Evolutionary conservation across 2,329 filamentous ascomycete species (phyloP), one percentile per base, ranked within the genome.

Genomic region (Neofusicoccum sp.): DNA sequence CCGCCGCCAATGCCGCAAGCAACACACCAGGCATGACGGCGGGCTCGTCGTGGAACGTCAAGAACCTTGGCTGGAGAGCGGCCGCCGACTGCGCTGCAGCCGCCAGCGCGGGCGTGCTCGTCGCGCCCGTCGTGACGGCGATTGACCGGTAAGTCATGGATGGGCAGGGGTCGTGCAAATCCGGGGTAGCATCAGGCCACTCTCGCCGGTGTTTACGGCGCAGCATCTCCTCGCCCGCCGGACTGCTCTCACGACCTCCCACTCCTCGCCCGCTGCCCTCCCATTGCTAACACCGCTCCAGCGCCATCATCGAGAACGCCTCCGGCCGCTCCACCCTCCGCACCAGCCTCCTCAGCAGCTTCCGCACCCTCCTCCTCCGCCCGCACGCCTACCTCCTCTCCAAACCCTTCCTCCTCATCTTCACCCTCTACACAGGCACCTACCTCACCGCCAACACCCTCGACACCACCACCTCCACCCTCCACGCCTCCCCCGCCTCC

Each of bases 401-500:
- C 56, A 86, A 85, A 64, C 89, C 90, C 0, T 89, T 90, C 70
- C 85, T 80, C 49, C 83, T 92, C 67, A 89, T 93, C 73, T 78
- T 81, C 65, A 79, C 80, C 60, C 82, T 96, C 47, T 98, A 97
- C 82, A 91, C 88, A 65, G 89, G 91, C 68, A 98, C 94, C 64
- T 97, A 97, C 80, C 80, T 95, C 11, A 92, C 91, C 1, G 93
- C 94, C 67, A 97, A 97, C 80, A 79, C 85, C 11, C 87, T 97
- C 73, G 94, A 98, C 79, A 97, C 94, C 0, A 76, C 86, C 52
- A 81, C 87, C 48, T 89, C 91, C 4, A 92, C 90, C 1, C 68
- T 87, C 12, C 49, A 16, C 62, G 77, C 65, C 45, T 67, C 80
- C 14, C 80, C 87, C 37, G 85, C 90, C 6, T 79, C 81, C 5